phyloP scores from a whole-genome alignment of 2,329 filamentous ascomycete species.

The Cercospora brassicicola region DNA sequence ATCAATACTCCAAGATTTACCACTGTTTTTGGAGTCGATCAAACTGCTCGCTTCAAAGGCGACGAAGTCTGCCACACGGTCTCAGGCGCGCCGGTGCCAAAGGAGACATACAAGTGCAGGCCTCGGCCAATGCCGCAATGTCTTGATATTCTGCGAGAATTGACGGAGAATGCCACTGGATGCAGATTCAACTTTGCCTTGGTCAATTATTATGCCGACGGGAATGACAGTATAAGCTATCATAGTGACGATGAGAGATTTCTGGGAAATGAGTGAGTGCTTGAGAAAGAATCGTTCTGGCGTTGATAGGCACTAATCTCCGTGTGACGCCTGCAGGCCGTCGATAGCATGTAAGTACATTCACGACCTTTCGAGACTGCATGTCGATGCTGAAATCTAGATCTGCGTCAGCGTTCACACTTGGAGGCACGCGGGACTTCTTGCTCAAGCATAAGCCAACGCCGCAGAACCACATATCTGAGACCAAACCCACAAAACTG shows the following conservation, averaged over 20 bases:
- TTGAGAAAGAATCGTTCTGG: neutral
- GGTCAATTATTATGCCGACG: constrained; percentile 80
- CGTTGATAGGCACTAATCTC: neutral
- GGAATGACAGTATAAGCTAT: constrained; percentile 73
- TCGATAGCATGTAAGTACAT: neutral
- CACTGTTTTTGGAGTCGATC: constrained; percentile 62
- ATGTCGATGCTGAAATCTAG: neutral
- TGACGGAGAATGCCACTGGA: constrained; percentile 66
- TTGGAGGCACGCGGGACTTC: constrained; percentile 73
- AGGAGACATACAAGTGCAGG: constrained; percentile 57
- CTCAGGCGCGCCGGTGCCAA: constrained; percentile 43
- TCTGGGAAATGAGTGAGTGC: constrained; percentile 56
- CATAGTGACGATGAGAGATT: constrained; percentile 81
- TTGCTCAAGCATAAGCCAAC: constrained; percentile 74
- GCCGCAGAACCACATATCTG: constrained; percentile 39
- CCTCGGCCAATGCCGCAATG: constrained; percentile 72
- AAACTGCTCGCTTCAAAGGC: constrained; percentile 60
- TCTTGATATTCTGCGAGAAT: constrained; percentile 61
- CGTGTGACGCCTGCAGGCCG: neutral
- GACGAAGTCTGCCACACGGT: constrained; percentile 46
- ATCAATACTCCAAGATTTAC: constrained; percentile 64
- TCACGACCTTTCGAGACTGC: neutral
- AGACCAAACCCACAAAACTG: constrained; percentile 51
- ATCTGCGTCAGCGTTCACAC: constrained; percentile 72
- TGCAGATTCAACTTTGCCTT: constrained; percentile 74